Evolutionary conservation across 2,329 filamentous ascomycete genomes (phyloP).

Genomic region (Nemania bipapillata): DNA sequence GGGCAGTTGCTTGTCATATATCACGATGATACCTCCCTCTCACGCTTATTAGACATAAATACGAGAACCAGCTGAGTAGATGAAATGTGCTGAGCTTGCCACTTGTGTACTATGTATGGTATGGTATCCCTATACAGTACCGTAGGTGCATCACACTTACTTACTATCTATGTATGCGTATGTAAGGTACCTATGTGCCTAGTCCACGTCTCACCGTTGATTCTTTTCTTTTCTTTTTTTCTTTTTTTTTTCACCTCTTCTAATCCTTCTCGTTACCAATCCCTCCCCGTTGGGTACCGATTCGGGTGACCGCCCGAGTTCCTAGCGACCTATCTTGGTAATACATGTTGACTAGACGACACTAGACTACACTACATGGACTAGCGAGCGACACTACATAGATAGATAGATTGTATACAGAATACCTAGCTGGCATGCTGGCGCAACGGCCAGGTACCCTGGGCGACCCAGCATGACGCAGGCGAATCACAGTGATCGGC

Average conservation of each 20-base stretch:
- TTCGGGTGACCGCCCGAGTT: constrained; percentile 18
- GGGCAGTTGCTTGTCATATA: not conserved
- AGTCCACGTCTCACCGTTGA: constrained; percentile 7
- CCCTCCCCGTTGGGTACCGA: constrained; percentile 35
- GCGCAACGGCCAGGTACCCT: constrained; percentile 5
- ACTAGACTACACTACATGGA: no score
- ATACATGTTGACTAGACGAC: not conserved
- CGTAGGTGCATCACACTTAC: not conserved
- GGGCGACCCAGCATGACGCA: constrained; percentile 35
- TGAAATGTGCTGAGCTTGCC: not conserved
- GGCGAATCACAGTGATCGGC: constrained; percentile 43
- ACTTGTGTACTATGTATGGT: not conserved
- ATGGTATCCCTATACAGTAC: not conserved
- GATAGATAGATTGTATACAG: no score
- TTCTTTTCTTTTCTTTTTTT: not conserved
- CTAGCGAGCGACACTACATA: no score
- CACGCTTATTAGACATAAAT: no score
- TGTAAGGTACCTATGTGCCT: not conserved
- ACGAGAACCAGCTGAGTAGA: not conserved
- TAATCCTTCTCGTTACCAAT: constrained; percentile 10
- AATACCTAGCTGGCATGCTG: constrained; percentile 9
- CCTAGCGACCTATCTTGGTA: constrained; percentile 1
- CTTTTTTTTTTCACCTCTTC: not conserved
- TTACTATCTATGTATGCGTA: not conserved
- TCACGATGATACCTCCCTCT: no score